Evolutionary conservation across 495 filamentous ascomycete species (phyloP), one percentile per base, ranked within the genome.

Genomic region (Podospora australis): DNA sequence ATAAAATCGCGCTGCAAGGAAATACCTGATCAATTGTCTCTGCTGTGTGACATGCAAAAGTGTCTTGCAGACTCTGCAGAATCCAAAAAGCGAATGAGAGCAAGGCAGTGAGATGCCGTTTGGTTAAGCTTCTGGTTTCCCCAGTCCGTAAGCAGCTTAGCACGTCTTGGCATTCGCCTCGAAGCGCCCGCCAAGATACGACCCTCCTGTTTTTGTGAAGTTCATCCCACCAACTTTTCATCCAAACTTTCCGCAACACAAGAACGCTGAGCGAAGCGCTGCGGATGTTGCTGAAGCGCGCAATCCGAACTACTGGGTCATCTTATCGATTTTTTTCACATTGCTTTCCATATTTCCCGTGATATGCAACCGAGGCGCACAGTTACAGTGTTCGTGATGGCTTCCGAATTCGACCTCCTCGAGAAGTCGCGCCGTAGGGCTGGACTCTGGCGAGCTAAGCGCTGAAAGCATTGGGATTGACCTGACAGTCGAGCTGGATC

Each of bases 181-280:
- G 45, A 59, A 59, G 52, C 56, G 53, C 53, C 56, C 42, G 54
- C 53, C 49, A 49, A 48, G 50, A 14, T 43, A 9, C 24, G 25
- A 21, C 42, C 35, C 46, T 28, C 23, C 36, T 13, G 16, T n/a
- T 21, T 48, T 32, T 41, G 22, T 24, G 11, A 20, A 17, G 10
- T 36, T 23, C 17, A n/a, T 20, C 29, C 36, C 44, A 16, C 25
- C 44, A 7, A 8, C 44, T n/a, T n/a, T n/a, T n/a, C n/a, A n/a
- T n/a, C n/a, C n/a, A n/a, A n/a, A n/a, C n/a, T 22, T 19, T 6
- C 16, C n/a, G 17, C 44, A 35, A 11, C 16, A 21, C n/a, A 25
- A 8, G 22, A 14, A 28, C 24, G 32, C 9, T 34, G 17, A 23
- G 50, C 44, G 44, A 48, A 32, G 46, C 44, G 44, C 44, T 49